phyloP scores from a whole-genome alignment of 352 stramenopile genomes.

The Globisporangium perplexum region DNA sequence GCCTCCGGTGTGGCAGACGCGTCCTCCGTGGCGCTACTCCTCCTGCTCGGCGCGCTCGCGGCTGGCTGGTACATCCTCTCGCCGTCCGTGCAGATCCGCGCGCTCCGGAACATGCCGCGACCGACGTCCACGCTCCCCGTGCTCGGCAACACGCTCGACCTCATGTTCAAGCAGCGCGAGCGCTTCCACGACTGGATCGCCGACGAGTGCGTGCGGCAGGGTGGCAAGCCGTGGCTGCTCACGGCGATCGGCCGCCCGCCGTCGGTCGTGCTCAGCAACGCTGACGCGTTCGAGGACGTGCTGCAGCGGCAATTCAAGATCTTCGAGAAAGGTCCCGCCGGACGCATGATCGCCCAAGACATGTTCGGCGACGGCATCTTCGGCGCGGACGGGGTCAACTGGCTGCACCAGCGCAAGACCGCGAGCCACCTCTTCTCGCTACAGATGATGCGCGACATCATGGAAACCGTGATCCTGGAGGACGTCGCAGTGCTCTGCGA shows the following conservation, averaged over 20 bases:
- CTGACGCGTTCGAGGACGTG: slow-evolving; percentile 42
- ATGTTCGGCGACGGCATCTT: slow-evolving; percentile 74
- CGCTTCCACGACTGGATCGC: slow-evolving; percentile 54
- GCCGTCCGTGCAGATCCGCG: slow-evolving; percentile 20
- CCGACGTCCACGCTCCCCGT: slow-evolving; percentile 33
- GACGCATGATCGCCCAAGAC: slow-evolving; percentile 29
- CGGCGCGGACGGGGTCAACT: slow-evolving; percentile 49
- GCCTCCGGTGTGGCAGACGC: neutral
- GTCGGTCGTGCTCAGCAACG: slow-evolving; percentile 34
- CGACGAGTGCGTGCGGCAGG: slow-evolving; percentile 33
- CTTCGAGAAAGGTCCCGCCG: slow-evolving; percentile 57
- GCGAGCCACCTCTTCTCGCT: slow-evolving; percentile 86
- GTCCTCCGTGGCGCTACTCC: slow-evolving; percentile 10
- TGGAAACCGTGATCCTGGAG: slow-evolving; percentile 33
- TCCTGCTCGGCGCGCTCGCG: slow-evolving; percentile 11
- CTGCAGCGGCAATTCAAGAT: slow-evolving; percentile 63
- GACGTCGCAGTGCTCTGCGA: slow-evolving; percentile 28
- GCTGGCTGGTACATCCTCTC: slow-evolving; percentile 17
- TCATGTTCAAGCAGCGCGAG: slow-evolving; percentile 35
- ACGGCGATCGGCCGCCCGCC: slow-evolving; percentile 27
- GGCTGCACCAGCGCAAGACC: slow-evolving; percentile 67
- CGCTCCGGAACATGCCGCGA: slow-evolving; percentile 20
- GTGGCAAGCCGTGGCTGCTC: slow-evolving; percentile 39
- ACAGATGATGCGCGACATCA: slow-evolving; percentile 44
- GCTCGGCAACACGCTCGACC: slow-evolving; percentile 42